phyloP scores from a whole-genome alignment of 495 filamentous ascomycete genomes.

The Daldinia concentrica region DNA sequence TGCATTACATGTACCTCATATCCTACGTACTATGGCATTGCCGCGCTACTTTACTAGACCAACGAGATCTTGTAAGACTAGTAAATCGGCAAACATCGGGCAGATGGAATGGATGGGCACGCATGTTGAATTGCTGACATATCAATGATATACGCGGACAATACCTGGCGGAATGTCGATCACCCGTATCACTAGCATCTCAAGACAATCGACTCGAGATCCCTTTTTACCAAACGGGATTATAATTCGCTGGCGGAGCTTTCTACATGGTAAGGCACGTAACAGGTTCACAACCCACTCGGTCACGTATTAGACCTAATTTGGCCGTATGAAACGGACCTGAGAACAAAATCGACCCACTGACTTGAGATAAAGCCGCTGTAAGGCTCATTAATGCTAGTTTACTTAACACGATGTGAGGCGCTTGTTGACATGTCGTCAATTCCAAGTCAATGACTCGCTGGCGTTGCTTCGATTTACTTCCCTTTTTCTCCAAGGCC shows the following conservation, averaged over 20 bases:
- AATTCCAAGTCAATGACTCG: conserved; percentile 15
- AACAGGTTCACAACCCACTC: background rate
- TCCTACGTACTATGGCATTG: background rate
- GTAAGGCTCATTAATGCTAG: conserved; percentile 8
- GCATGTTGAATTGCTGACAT: conserved; percentile 9
- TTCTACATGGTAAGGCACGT: conserved; percentile 9
- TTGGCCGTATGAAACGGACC: conserved; percentile 19
- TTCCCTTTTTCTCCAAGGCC: background rate
- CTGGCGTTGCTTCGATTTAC: conserved; percentile 16
- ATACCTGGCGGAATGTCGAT: conserved; percentile 21
- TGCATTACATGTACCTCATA: background rate
- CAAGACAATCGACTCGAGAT: conserved; percentile 10
- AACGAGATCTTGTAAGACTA: background rate
- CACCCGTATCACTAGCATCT: conserved; percentile 26
- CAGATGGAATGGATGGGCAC: background rate
- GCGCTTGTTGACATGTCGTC: conserved; percentile 20
- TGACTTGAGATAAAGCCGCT: background rate
- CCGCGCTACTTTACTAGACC: background rate
- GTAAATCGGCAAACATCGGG: background rate
- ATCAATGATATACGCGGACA: background rate
- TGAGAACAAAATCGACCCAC: conserved; percentile 19
- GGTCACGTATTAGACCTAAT: conserved; percentile 18
- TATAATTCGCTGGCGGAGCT: conserved; percentile 4
- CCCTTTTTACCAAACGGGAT: conserved; percentile 5
- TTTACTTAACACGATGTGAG: conserved; percentile 16